Base-by-base conservation (phyloP, 2,329 filamentous ascomycete genomes). In the Phialophora verrucosa region DNA sequence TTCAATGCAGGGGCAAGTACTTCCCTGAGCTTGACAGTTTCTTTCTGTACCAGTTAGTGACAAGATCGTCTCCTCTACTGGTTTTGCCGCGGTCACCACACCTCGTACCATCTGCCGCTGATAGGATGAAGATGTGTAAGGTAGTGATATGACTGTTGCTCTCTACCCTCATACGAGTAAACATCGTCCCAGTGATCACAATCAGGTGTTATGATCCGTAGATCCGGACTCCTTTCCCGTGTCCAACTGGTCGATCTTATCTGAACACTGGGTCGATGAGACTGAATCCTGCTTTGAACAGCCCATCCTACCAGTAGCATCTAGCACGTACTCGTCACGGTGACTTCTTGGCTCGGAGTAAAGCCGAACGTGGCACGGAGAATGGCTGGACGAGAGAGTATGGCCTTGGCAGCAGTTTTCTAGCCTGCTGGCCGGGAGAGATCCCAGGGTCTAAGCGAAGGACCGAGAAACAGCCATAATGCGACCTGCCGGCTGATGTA, bases 281-380 rank as follows among this genome's bases (percentile, higher is more conserved):
- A 27, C 17, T 53, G 17, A 44, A 44, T 44, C 38, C 17, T 44
- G 38, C 4, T 44, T 44, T 44, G 14, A 7, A 44, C 17, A 2
- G 38, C 35, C 14, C 12, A 2, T 4, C 7, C n/a, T 50, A n/a
- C n/a, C n/a, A n/a, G n/a, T n/a, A 50, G n/a, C 49, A 8, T 29
- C 20, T 12, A 11, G 49, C 1, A 25, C 49, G 29, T 8, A 20
- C n/a, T 31, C 25, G 7, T 38, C 27, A 42, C 23, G 35, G 38
- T 44, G 14, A 11, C 8, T 50, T 17, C 53, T 42, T 62, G 35
- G 29, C 60, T 55, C 60, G 60, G 60, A 62, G 60, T 32, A 56
- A 49, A 35, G 53, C 60, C 60, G 51, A 62, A 44, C 47, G 14
- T 27, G 49, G 47, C n/a, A 32, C 44, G 7, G n/a, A 20, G 38